Conservation (phyloP, 2,329 filamentous ascomycete genomes). For the Lachnellula suecica region DNA sequence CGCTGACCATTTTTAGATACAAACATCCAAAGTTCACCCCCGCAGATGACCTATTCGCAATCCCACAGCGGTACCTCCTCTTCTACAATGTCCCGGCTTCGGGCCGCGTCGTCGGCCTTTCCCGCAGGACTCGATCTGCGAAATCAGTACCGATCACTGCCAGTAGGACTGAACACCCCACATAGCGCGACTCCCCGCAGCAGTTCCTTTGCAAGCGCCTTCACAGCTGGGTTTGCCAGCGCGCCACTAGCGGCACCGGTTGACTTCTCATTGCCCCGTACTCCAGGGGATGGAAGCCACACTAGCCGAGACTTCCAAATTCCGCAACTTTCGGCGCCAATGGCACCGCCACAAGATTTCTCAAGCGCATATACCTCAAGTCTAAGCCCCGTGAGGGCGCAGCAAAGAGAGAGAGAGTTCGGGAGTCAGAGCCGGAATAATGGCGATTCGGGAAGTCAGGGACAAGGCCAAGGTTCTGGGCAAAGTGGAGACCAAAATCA, state of each 20-base stretch:
- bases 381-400: conserved; percentile 15
- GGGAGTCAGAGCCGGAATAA: conserved; percentile 22
- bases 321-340: conserved; percentile 55
- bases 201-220: conserved; percentile 40
- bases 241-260: conserved; percentile 54
- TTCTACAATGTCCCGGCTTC: conserved; percentile 43
- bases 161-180: conserved; percentile 27
- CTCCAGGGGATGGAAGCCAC: conserved; percentile 37
- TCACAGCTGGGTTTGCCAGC: conserved; percentile 51
- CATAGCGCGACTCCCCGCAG: conserved; percentile 25
- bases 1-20: conserved; percentile 37
- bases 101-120: conserved; percentile 49
- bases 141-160: conserved; percentile 43
- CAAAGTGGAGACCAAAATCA: conserved; percentile 18
- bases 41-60: conserved; percentile 49
- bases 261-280: conserved; percentile 50
- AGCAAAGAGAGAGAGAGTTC: conserved; percentile 23
- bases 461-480: conserved; percentile 12
- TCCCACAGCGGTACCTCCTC: conserved; percentile 34
- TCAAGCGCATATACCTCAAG: conserved; percentile 27
- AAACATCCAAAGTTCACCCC: conserved; percentile 46
- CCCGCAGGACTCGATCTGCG: conserved; percentile 46
- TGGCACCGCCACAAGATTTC: conserved; percentile 53
- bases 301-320: conserved; percentile 48
- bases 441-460: conserved; percentile 16